These are phyloP conservation scores for Phytophthora pseudosyringae DNA, from an alignment of 352 stramenopile species.

Conservation along the genomic window DNA sequence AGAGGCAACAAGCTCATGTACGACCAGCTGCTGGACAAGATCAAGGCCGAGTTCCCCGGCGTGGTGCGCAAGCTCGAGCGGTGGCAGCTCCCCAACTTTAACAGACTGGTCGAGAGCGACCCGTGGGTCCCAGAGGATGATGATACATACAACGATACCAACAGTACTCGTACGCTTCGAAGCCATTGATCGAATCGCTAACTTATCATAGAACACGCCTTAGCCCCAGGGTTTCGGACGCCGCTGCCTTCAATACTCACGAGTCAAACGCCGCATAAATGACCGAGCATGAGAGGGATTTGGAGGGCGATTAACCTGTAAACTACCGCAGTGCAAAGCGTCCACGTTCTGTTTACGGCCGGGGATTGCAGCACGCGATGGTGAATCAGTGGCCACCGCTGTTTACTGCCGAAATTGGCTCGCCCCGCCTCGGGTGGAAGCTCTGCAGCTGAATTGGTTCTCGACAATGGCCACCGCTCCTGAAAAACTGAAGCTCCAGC, in stretches of 20 bases:
- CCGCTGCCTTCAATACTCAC: not conserved
- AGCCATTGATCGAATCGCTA: conserved; percentile 23
- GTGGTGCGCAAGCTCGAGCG: conserved; percentile 27
- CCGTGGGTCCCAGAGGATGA: conserved; percentile 24
- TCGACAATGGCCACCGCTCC: conserved; percentile 3
- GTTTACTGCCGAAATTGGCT: conserved; percentile 16
- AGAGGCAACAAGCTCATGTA: conserved; percentile 62
- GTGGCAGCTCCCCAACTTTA: conserved; percentile 30
- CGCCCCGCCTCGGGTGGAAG: not conserved
- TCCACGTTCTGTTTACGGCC: not conserved
- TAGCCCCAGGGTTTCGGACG: not conserved
- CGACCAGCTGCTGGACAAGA: conserved; percentile 44
- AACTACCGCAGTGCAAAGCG: no score
- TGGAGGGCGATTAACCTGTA: no score
- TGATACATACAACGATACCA: not conserved
- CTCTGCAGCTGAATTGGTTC: no score
- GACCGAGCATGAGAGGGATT: no score
- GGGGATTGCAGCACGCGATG: conserved; percentile 8
- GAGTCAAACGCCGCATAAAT: no score
- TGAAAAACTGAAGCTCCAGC: conserved; percentile 1
- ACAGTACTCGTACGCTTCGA: conserved; percentile 27
- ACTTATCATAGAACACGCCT: conserved; percentile 19
- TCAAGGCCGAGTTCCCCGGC: conserved; percentile 37
- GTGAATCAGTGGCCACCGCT: conserved; percentile 10
- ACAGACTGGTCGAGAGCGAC: conserved; percentile 24